Conservation (phyloP, 2,329 filamentous ascomycete species). For the Mycosphaerelloides madeirae region DNA sequence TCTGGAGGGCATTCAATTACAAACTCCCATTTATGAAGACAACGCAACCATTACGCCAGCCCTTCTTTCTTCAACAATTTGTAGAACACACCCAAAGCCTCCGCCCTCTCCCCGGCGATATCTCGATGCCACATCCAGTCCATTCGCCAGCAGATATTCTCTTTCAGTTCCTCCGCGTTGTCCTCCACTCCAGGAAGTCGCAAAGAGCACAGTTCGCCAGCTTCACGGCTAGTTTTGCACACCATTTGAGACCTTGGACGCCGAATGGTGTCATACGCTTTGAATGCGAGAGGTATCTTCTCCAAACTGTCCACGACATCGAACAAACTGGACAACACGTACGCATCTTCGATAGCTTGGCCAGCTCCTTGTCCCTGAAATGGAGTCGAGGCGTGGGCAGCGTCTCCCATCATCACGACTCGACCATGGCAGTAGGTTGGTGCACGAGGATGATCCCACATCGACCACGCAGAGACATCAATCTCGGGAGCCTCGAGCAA, state of each 20-base stretch:
- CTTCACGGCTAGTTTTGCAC: conserved; percentile 6
- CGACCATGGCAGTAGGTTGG: conserved; percentile 30
- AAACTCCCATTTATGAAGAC: no score
- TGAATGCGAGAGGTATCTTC: conserved; percentile 1
- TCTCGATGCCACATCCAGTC: conserved; percentile 8
- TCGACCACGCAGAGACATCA: conserved; percentile 30
- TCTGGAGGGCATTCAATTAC: no score
- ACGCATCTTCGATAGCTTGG: conserved; percentile 29
- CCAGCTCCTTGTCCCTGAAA: conserved; percentile 36
- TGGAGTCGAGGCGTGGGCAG: conserved; percentile 38
- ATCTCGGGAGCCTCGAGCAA: conserved; percentile 9
- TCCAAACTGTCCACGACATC: conserved; percentile 11
- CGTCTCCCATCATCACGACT: conserved; percentile 16
- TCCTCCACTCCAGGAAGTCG: background rate
- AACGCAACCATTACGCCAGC: no score
- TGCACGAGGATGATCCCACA: conserved; percentile 43
- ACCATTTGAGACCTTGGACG: conserved; percentile 9
- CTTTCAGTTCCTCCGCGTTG: background rate
- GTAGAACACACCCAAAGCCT: conserved; percentile 1
- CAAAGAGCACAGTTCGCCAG: conserved; percentile 3
- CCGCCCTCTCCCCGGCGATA: background rate
- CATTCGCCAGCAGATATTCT: conserved; percentile 2
- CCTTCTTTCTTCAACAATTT: background rate
- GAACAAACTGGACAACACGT: conserved; percentile 14
- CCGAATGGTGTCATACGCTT: conserved; percentile 8